Evolutionary conservation across 2,329 filamentous ascomycete genomes (phyloP).

Genomic region (Colletotrichum sp.): DNA sequence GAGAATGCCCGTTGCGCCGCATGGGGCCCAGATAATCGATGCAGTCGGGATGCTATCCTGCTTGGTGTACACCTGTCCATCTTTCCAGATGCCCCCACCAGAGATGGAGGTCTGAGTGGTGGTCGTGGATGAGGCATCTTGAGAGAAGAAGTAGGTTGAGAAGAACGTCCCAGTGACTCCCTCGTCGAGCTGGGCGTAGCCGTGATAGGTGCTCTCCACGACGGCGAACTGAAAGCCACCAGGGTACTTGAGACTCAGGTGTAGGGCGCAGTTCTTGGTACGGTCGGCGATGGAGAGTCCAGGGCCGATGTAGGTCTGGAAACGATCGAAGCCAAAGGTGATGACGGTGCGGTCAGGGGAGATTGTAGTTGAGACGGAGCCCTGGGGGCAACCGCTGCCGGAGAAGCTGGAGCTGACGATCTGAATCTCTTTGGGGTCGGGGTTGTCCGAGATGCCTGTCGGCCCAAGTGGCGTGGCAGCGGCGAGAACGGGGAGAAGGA

Average conservation of each 20-base stretch:
- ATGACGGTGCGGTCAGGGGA: conserved; percentile 49
- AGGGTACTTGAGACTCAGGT: conserved; percentile 50
- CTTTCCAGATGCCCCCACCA: conserved; percentile 45
- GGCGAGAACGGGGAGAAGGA: conserved; percentile 41
- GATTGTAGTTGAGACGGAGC: conserved; percentile 45
- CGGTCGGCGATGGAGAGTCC: conserved; percentile 37
- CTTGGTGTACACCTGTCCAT: conserved; percentile 53
- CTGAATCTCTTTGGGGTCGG: conserved; percentile 45
- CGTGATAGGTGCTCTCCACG: conserved; percentile 54
- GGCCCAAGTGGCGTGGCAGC: conserved; percentile 38
- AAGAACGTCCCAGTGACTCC: conserved; percentile 50
- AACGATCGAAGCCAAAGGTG: conserved; percentile 51
- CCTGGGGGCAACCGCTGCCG: conserved; percentile 50
- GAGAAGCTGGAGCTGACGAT: conserved; percentile 45
- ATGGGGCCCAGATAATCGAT: conserved; percentile 49
- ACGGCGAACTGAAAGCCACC: conserved; percentile 52
- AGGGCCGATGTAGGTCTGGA: conserved; percentile 54
- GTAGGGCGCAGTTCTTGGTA: conserved; percentile 54
- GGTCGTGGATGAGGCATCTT: conserved; percentile 48
- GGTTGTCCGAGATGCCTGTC: conserved; percentile 35
- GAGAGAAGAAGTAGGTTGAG: conserved; percentile 53
- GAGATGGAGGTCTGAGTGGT: conserved; percentile 48
- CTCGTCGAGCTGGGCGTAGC: conserved; percentile 50
- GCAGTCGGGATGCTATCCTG: conserved; percentile 48
- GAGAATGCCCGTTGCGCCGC: conserved; percentile 49